Conservation (phyloP, 306 rosid species). For the Abrus precatorius region DNA sequence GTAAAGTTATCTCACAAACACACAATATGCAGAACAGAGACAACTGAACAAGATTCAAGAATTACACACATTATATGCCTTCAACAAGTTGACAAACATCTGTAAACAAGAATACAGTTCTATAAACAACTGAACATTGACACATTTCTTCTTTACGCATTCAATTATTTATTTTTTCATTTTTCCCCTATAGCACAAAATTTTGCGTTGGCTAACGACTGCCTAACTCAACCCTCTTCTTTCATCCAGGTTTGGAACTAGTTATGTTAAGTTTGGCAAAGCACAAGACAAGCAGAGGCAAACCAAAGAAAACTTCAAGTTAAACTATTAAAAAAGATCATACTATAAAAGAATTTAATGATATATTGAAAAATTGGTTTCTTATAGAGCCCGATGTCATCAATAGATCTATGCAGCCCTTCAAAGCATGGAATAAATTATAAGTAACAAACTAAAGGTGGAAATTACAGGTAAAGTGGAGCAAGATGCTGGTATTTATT, state of each 20-base stretch:
- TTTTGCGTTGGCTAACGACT: neutral
- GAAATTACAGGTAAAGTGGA: neutral
- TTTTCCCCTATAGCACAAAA: neutral
- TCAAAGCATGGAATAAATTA: neutral
- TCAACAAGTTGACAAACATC: neutral
- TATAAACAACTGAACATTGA: conserved; percentile 3
- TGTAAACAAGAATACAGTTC: neutral
- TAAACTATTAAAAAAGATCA: neutral
- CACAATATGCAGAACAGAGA: neutral
- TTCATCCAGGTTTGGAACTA: neutral
- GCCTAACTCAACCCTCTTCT: neutral
- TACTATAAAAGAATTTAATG: neutral
- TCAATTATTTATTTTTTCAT: neutral
- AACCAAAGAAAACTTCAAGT: neutral
- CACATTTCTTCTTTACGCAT: neutral
- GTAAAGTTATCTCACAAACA: neutral
- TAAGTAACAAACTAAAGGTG: conserved; percentile 12
- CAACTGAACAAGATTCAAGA: neutral
- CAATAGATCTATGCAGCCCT: neutral
- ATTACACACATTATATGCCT: neutral
- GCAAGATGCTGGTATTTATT: neutral
- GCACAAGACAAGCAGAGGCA: neutral
- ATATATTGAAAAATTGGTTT: neutral
- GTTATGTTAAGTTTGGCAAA: neutral
- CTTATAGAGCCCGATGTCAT: neutral